Conservation (phyloP, 129 eudicot genomes). For the Artemisia annua region DNA sequence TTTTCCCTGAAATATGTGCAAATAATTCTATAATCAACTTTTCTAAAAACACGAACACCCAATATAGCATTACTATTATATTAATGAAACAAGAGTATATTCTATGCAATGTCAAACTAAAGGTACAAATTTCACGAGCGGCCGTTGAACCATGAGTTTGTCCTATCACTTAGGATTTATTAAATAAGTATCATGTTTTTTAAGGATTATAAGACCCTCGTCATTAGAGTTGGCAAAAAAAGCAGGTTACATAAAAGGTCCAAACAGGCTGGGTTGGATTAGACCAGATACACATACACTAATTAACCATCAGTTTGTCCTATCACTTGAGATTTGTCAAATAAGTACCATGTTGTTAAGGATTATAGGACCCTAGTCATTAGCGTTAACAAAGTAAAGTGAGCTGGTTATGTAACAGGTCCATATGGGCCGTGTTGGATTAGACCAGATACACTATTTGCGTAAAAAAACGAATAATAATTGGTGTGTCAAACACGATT, state of each 20-base stretch:
- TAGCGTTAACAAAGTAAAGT: not conserved
- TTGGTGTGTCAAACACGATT: not conserved
- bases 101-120: not conserved
- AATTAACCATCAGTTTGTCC: not conserved
- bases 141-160: not conserved
- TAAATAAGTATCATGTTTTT: not conserved
- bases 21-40: constrained; percentile 4
- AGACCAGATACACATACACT: too few species aligned
- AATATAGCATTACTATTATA: too few species aligned
- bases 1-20: constrained; percentile 59
- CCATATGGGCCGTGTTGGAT: not conserved
- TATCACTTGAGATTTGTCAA: not conserved
- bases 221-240: not conserved
- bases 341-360: not conserved
- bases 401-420: not conserved
- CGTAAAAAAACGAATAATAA: not conserved
- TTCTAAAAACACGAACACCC: not conserved
- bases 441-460: too few species aligned
- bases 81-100: not conserved
- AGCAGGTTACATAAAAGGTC: not conserved
- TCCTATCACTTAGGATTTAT: not conserved
- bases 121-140: not conserved
- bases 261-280: not conserved
- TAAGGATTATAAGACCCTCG: not conserved
- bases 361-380: not conserved